These are phyloP conservation scores for Trichosporon asahii DNA, from an alignment of 1,284 basidiomycete genomes.

Conservation along the genomic window DNA sequence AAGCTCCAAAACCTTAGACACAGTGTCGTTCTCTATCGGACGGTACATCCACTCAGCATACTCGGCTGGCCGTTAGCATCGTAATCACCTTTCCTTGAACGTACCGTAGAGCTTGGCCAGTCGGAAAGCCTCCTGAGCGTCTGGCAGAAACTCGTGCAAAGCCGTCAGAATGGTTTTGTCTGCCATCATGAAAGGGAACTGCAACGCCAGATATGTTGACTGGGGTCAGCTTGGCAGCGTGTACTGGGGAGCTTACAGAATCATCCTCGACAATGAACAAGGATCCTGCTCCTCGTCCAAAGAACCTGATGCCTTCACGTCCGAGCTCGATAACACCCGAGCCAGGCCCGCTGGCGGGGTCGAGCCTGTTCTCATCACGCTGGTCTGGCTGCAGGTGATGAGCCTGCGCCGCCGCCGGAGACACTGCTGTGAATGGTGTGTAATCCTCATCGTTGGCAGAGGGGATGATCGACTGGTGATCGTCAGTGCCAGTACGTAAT, in stretches of 20 bases:
- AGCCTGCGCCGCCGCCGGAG: conserved; percentile 13
- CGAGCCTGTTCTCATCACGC: conserved; percentile 22
- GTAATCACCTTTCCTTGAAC: not conserved
- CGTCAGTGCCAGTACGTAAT: not conserved
- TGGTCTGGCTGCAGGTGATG: conserved; percentile 9
- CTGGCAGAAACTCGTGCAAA: conserved; percentile 22
- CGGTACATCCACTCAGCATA: conserved; percentile 33
- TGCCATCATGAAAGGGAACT: conserved; percentile 22
- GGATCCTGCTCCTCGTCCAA: conserved; percentile 28
- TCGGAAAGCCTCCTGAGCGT: conserved; percentile 16
- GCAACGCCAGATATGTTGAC: conserved; percentile 16
- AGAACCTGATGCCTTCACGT: conserved; percentile 22
- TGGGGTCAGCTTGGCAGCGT: not conserved
- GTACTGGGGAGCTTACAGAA: not conserved
- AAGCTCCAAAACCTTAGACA: conserved; percentile 14
- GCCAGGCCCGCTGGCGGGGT: conserved; percentile 18
- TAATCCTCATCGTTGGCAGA: conserved; percentile 16
- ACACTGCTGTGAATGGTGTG: conserved; percentile 21
- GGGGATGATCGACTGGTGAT: not conserved
- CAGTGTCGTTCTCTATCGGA: conserved; percentile 16
- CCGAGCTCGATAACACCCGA: conserved; percentile 19
- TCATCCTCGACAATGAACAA: conserved; percentile 26
- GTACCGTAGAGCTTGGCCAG: conserved; percentile 20
- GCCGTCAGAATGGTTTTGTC: conserved; percentile 13
- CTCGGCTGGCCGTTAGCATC: conserved; percentile 10